Evolutionary conservation across 768 basidiomycete genomes (phyloP), one percentile per base, ranked within the genome.

Genomic region (Phaffia australis): DNA sequence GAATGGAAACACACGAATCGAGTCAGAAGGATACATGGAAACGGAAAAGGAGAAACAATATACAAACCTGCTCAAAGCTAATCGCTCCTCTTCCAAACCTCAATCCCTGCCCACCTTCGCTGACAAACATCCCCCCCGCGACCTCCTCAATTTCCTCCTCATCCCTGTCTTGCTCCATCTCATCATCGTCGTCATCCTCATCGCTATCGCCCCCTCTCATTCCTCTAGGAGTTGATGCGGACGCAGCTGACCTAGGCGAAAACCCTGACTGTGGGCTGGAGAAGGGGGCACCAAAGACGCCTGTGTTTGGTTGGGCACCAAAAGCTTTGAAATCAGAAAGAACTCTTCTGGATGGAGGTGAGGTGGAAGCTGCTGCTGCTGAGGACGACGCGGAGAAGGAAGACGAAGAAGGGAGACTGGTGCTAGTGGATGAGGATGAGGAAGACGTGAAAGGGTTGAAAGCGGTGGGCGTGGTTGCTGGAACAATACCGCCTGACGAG

Each of bases 81-180:
- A 68, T 62, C 2, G 67, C 67, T 5, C 67, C 67, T 42, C 52
- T 54, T 16, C 58, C 67, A 49, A 68, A 64, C 19, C 60, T 62
- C 32, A 68, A 56, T 30, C 63, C 50, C 47, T 68, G 67, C 1
- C 61, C 67, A 23, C 25, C 55, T 9, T 57, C 60, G 14, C 59
- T 62, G 16, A 48, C 61, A 16, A 63, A 61, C 27, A 58, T 64
- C 18, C 27, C 60, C 42, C 27, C 66, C 8, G 27, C 54, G 11
- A 59, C 55, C 67, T 18, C 42, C 67, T 46, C 56, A 59, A 6
- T 21, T 60, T 27, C 48, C 52, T 19, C 63, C 30, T 8, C 58
- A 18, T 42, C 35, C 11, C 35, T 42, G 11, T 42, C 35, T 42
- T 42, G 35, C 11, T 42, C n/a, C 51, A 52, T 21, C 51, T 52